Evolutionary conservation across 257 asterid species (phyloP).

Genomic region (Capsicum pubescens): DNA sequence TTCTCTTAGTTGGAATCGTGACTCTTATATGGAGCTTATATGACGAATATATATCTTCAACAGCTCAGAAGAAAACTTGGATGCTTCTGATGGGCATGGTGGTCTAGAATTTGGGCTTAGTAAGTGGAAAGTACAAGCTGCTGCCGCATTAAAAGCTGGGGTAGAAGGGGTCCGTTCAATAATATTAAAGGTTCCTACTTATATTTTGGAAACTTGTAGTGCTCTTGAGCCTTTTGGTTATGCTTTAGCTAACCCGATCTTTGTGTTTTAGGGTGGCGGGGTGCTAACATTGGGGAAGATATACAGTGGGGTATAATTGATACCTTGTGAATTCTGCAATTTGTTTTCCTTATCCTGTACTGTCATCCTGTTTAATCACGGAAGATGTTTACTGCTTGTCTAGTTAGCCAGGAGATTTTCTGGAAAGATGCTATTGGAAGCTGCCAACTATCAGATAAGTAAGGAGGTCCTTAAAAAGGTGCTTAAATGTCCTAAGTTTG

Average conservation of each 20-base stretch:
- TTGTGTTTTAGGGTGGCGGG: slow-evolving; percentile 79
- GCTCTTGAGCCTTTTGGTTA: slow-evolving; percentile 27
- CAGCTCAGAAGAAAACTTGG: slow-evolving; percentile 50
- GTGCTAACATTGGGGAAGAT: slow-evolving; percentile 77
- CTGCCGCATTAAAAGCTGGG: slow-evolving; percentile 76
- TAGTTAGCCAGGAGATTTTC: slow-evolving; percentile 82
- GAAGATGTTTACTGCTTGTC: slow-evolving; percentile 35
- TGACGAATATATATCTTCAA: slow-evolving; percentile 60
- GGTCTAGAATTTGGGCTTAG: slow-evolving; percentile 75
- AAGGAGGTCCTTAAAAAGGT: slow-evolving; percentile 78
- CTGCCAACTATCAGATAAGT: slow-evolving; percentile 77
- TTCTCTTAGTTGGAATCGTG: neutral
- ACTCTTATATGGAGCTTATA: slow-evolving; percentile 36
- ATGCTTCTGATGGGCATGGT: slow-evolving; percentile 47
- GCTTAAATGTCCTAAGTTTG: slow-evolving; percentile 28
- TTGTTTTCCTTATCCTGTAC: slow-evolving; percentile 31
- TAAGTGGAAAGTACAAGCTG: slow-evolving; percentile 85
- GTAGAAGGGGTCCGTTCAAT: slow-evolving; percentile 64
- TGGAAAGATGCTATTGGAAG: slow-evolving; percentile 76
- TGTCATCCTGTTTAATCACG: slow-evolving; percentile 30
- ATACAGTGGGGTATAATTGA: slow-evolving; percentile 61
- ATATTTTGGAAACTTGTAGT: slow-evolving; percentile 24
- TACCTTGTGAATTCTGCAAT: slow-evolving; percentile 14
- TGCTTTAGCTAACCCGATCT: slow-evolving; percentile 29
- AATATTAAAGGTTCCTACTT: slow-evolving; percentile 70